Percentiles rank a stretch among this genome's conserved stretches.
Evolutionary conservation across 2,329 filamentous ascomycete species (phyloP).

Genomic region (Colletotrichum costaricense): DNA sequence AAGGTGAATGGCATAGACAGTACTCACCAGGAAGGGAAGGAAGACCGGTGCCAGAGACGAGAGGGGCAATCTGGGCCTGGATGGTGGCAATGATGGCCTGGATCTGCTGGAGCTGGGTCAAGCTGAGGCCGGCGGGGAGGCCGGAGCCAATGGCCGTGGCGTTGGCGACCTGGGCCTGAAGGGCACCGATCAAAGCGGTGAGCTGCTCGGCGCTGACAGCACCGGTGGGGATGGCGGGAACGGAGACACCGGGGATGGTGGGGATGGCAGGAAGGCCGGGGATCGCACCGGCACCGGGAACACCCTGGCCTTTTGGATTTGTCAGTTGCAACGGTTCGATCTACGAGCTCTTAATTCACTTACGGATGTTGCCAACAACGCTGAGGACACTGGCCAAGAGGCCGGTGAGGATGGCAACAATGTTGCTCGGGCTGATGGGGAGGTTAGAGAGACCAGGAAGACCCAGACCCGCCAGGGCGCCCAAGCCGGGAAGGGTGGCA

Average conservation of each 20-base stretch:
- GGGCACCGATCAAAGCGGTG: not conserved
- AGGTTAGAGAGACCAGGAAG: not conserved
- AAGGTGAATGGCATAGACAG: not conserved
- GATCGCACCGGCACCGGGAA: not conserved
- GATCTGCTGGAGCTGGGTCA: not conserved
- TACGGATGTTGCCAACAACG: not conserved
- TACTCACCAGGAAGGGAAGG: not conserved
- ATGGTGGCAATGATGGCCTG: not conserved
- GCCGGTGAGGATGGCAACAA: rapidly evolving
- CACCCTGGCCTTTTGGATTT: not conserved
- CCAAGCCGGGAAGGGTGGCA: not conserved
- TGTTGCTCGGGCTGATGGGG: not conserved
- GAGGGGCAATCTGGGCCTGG: not conserved
- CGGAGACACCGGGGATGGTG: not conserved
- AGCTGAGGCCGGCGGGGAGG: not conserved
- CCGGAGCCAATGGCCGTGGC: not conserved
- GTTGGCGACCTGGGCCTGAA: not conserved
- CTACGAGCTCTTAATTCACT: not conserved
- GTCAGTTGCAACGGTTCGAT: not conserved
- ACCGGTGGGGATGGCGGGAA: not conserved
- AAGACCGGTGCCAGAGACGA: not conserved
- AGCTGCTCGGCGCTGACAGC: not conserved
- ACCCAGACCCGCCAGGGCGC: rapidly evolving
- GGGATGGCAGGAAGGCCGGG: not conserved
- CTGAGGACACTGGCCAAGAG: not conserved